Evolutionary conservation across 2,329 filamentous ascomycete species (phyloP).

Genomic region (Rhytidhysteron rufulum): DNA sequence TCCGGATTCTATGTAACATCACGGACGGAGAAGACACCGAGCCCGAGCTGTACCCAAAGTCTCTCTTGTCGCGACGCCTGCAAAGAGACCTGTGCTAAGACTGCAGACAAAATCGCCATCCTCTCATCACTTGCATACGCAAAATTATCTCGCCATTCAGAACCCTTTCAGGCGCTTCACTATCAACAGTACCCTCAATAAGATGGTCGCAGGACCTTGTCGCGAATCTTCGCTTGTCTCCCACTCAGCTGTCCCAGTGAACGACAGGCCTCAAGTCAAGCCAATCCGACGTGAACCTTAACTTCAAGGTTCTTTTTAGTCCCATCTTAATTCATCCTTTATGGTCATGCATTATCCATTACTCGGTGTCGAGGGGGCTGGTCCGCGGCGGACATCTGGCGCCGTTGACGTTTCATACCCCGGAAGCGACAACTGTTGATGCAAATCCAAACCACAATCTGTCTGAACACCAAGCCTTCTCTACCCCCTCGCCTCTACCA

Average conservation of each 20-base stretch:
- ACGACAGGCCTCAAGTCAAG: background rate
- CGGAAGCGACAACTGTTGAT: conserved; percentile 21
- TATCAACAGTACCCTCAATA: too few relatives aligned
- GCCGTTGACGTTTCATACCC: conserved; percentile 15
- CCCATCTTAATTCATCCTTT: background rate
- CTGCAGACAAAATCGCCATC: too few relatives aligned
- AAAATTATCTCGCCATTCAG: too few relatives aligned
- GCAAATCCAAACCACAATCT: conserved; percentile 10
- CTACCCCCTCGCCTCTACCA: conserved; percentile 13
- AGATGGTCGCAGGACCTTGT: background rate
- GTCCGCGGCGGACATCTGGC: conserved; percentile 2
- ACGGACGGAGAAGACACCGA: too few relatives aligned
- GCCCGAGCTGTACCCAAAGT: too few relatives aligned
- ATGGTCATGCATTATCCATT: conserved; percentile 2
- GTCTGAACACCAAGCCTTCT: conserved; percentile 15
- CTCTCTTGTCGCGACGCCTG: too few relatives aligned
- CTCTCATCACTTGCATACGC: too few relatives aligned
- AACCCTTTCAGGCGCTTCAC: too few relatives aligned
- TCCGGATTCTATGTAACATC: too few relatives aligned
- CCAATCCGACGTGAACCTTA: background rate
- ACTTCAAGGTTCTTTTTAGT: background rate
- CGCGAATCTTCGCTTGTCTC: background rate
- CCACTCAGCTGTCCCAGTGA: background rate
- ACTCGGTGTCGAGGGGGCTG: background rate
- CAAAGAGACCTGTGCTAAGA: too few relatives aligned